Evolutionary conservation across 2,329 filamentous ascomycete species (phyloP), one percentile per base, ranked within the genome.

Genomic region (Lachnellula occidentalis): DNA sequence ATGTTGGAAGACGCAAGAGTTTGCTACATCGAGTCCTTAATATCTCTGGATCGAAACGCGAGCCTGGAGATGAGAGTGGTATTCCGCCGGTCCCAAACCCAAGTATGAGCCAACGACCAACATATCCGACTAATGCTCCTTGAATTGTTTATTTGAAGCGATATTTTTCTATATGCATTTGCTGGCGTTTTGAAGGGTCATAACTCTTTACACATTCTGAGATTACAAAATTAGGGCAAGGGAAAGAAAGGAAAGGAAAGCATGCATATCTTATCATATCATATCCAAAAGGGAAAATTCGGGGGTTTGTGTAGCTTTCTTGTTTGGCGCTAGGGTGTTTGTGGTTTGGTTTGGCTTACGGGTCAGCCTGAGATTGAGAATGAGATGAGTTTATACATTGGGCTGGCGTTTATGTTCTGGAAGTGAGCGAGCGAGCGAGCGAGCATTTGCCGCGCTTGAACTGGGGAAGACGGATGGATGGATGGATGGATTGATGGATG

Each of bases 11-110:
- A 52, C 53, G 60, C 27, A 65, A 63, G 39, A 61, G 63, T 45
- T 55, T 67, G 46, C 58, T 67, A 19, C 60, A 67, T 49, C 58
- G 63, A 39, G 65, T 67, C 9, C 48, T 67, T 37, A 65, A 62
- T 34, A 43, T 66, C 31, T 61, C 59, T 47, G 27, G 50, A 45
- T 53, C 46, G 19, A 49, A 47, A 24, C 41, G 54, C 9, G 50
- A 31, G 14, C 42, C 46, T 19, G 31, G 19, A 12, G 47, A 50
- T 17, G 34, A 51, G 27, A 31, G 27, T 22, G 43, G 21, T 36
- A 48, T 47, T 14, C 54, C 50, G 11, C 46, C 54, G 5, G 21
- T 52, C 37, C 45, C 48, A 22, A 14, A 22, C 43, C 17, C 43
- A 21, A 21, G 17, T 14, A 27, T 31, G 12, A 31, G 21, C 43